phyloP scores from a whole-genome alignment of 371 early-diverging fungal species.

The Saksenaea oblongispora region DNA sequence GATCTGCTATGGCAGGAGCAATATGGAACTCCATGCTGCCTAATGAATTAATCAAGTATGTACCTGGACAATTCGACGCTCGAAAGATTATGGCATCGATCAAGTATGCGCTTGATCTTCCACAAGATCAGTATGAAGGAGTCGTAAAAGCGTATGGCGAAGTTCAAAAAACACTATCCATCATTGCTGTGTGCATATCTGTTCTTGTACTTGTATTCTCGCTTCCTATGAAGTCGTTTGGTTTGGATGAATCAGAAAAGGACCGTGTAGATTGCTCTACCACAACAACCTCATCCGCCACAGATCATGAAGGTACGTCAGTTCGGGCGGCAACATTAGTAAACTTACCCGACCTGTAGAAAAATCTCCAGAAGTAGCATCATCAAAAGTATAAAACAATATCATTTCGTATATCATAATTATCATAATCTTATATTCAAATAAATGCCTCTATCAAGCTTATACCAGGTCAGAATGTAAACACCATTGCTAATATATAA shows the following conservation, averaged over 20 bases:
- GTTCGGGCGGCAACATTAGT: too few species aligned
- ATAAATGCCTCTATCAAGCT: too few species aligned
- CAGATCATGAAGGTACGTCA: not conserved
- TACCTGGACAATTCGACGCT: slow-evolving; percentile 37
- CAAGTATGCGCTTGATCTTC: slow-evolving; percentile 22
- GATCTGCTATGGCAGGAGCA: slow-evolving; percentile 40
- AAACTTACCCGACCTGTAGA: too few species aligned
- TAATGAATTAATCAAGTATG: slow-evolving; percentile 23
- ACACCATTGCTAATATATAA: too few species aligned
- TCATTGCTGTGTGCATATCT: slow-evolving; percentile 29
- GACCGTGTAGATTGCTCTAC: not conserved
- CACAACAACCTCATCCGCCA: not conserved
- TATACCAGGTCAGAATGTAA: too few species aligned
- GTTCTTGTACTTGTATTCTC: slow-evolving; percentile 27
- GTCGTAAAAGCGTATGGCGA: slow-evolving; percentile 28
- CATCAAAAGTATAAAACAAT: too few species aligned
- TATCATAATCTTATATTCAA: too few species aligned
- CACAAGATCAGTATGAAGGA: slow-evolving; percentile 32
- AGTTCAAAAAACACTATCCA: slow-evolving; percentile 31
- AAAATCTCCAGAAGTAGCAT: too few species aligned
- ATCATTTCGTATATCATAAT: too few species aligned
- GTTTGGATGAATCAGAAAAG: slow-evolving; percentile 14
- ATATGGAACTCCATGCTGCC: slow-evolving; percentile 44
- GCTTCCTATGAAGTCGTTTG: slow-evolving; percentile 36
- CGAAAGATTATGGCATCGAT: slow-evolving; percentile 28